Conservation (phyloP, 768 basidiomycete species). For the Tricholoma hemisulphureum region DNA sequence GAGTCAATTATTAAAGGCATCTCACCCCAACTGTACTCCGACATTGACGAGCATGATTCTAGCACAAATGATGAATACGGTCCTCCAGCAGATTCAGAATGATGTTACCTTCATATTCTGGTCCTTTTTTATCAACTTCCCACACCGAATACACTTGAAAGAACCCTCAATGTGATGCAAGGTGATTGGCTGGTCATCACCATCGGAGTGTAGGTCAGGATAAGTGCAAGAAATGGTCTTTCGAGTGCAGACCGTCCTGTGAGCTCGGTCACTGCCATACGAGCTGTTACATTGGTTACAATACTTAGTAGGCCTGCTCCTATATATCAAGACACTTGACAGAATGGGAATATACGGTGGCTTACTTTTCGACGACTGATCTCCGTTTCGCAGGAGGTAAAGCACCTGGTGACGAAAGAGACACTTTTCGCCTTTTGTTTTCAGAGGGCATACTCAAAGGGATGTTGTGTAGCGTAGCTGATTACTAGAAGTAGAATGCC, state of each 20-base stretch:
- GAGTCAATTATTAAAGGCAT: not conserved
- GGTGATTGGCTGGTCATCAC: not conserved
- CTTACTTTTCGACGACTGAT: not conserved
- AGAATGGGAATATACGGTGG: not conserved
- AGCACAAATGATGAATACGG: not conserved
- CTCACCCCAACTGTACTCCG: not conserved
- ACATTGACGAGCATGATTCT: conserved; percentile 1
- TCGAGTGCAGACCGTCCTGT: not conserved
- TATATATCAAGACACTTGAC: not conserved
- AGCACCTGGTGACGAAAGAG: not conserved
- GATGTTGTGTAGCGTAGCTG: not conserved
- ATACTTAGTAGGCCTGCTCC: not conserved
- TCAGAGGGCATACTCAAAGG: not conserved
- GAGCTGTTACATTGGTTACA: not conserved
- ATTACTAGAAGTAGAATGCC: not conserved
- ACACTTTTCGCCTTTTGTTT: not conserved
- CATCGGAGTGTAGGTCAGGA: not conserved
- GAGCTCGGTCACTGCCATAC: not conserved
- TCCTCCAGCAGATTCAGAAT: not conserved
- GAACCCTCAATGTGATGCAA: not conserved
- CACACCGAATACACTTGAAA: not conserved
- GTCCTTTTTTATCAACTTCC: not conserved
- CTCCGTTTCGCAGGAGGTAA: not conserved
- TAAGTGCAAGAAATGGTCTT: not conserved
- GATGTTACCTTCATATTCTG: not conserved